These are phyloP conservation scores for Cyclotella choctawhatcheeana DNA, from an alignment of 108 stramenopile species.

Conservation along the genomic window DNA sequence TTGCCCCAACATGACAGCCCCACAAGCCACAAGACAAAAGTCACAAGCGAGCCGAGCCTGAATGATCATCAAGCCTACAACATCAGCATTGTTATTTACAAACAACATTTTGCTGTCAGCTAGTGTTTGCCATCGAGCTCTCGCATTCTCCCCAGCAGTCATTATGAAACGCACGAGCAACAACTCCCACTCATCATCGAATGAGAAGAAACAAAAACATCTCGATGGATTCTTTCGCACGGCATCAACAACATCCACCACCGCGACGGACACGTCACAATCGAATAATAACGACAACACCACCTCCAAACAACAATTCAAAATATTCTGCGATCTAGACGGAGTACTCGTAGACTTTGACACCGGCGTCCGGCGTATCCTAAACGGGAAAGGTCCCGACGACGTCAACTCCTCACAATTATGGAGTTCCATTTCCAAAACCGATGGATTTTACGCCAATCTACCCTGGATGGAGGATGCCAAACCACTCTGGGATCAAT, in stretches of 20 bases:
- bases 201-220: constrained; percentile 25
- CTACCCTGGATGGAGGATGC: constrained; percentile 81
- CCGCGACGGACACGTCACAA: no score
- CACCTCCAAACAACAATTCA: no score
- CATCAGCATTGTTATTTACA: not conserved
- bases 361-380: constrained; percentile 59
- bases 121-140: not conserved
- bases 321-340: constrained; percentile 83
- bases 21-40: not conserved
- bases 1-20: not conserved
- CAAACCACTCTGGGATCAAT: constrained; percentile 61
- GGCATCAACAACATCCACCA: constrained; percentile 7
- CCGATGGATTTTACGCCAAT: constrained; percentile 55
- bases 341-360: constrained; percentile 85
- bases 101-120: constrained; percentile 1
- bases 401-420: constrained; percentile 41
- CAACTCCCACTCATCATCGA: constrained; percentile 1
- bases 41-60: not conserved
- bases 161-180: not conserved
- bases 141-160: not conserved
- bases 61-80: not conserved
- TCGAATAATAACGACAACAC: no score
- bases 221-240: constrained; percentile 31
- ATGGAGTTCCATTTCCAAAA: constrained; percentile 61
- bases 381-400: constrained; percentile 42